Evolutionary conservation across 1,284 basidiomycete genomes (phyloP).

Genomic region (Trichosporon asahii): DNA sequence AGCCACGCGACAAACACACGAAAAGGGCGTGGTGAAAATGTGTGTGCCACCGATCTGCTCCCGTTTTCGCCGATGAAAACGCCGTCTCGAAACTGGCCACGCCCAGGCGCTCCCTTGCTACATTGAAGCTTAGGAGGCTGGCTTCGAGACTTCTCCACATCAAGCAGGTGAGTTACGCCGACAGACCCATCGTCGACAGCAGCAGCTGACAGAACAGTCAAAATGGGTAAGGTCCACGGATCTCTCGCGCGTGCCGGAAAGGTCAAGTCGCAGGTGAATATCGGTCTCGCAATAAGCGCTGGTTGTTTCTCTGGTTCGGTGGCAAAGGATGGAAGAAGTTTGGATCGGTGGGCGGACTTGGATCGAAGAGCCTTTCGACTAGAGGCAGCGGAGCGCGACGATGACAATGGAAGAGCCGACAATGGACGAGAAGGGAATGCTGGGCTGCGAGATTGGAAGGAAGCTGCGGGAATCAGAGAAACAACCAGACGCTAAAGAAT

Average conservation of each 20-base stretch:
- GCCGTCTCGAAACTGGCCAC: not conserved
- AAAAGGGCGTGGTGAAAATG: not conserved
- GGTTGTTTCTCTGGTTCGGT: conserved; percentile 9
- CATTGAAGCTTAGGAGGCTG: not conserved
- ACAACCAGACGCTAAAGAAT: not conserved
- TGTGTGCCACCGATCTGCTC: not conserved
- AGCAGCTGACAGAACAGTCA: conserved; percentile 30
- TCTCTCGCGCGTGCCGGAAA: conserved; percentile 99
- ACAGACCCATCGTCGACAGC: not conserved
- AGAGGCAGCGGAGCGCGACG: not conserved
- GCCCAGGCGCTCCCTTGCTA: not conserved
- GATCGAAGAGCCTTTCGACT: not conserved
- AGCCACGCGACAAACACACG: not conserved
- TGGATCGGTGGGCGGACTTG: not conserved
- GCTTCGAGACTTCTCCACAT: conserved; percentile 12
- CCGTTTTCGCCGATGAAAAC: conserved; percentile 8
- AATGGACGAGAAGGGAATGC: not conserved
- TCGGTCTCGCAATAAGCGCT: not conserved
- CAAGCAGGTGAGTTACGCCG: conserved; percentile 17
- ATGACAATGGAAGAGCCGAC: not conserved
- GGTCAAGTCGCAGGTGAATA: conserved; percentile 81
- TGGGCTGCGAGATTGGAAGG: not conserved
- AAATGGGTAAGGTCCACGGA: conserved; percentile 81
- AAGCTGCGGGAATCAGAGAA: not conserved
- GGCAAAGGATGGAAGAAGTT: conserved; percentile 3